Base-by-base conservation (phyloP, 805 yeast species). In the Wickerhamiella nectarea region DNA sequence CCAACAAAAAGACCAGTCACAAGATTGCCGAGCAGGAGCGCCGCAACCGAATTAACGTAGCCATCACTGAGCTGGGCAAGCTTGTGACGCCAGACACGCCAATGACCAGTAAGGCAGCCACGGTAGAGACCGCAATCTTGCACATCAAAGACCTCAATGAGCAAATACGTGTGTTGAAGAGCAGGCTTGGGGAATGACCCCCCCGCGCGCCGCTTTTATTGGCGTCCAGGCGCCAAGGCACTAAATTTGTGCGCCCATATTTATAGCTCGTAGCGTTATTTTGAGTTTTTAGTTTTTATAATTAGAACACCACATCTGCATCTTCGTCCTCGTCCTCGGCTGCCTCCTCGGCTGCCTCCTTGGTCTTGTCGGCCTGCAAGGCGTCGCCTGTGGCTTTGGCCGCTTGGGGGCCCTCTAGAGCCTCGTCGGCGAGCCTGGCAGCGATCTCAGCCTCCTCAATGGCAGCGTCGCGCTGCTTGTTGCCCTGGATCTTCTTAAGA, bases 1-100 rank as follows among this genome's bases (percentile, higher is more conserved):
- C 65, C 18, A 57, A 64, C 21, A 79, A 80, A 57, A 77, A 79
- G 53, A 74, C 80, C 2, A 74, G 75, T 34, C 98, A 89, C 61
- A 87, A 89, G 58, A 70, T 84, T 12, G 97, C 98, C 0, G 98
- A 89, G 62, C 96, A 91, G 61, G 97, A 95, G 12, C 71, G 98
- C 43, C 72, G 98, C 53, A 87, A 89, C 59, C 69, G 98, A 49
- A 80, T 89, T 78, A 91, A 91, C 59, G 64, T 68, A 45, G 97
- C 96, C 0, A 76, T 89, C 24, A 75, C 75, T 36, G 94, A 83
- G 35, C 65, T 89, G 46, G 78, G 79, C 7, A 54, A 66, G 8
- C 62, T 85, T 48, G 70, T 89, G 18, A 93, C 94, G 0, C 73
- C 76, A 5, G 11, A 51, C 66, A 78, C 82, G 26, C 93, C 93